A percentile compares a stretch with the other conserved stretches of the same genome.
Conservation (phyloP, 164 flowering plant species). For the Annona squamosa region DNA sequence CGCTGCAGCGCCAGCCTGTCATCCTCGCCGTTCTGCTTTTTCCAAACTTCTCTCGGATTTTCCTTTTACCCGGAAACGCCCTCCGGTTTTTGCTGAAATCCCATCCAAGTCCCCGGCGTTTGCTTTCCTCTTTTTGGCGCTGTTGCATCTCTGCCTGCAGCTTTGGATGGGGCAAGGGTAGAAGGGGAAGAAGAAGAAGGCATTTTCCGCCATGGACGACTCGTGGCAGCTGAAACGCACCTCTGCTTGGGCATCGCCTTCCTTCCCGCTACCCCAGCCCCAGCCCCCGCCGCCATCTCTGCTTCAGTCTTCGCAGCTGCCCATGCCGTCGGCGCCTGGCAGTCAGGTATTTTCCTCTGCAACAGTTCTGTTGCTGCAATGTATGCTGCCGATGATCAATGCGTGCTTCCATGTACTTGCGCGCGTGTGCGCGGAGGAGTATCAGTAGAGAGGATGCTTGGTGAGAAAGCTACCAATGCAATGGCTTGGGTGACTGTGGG, state of each 20-base stretch:
- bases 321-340: constrained; percentile 17
- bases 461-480: not conserved
- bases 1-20: not conserved
- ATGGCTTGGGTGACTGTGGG: not conserved
- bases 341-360: constrained; percentile 26
- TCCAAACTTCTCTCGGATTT: constrained; percentile 3
- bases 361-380: not conserved
- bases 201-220: constrained; percentile 21
- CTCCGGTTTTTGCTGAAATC: not conserved
- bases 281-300: constrained; percentile 13
- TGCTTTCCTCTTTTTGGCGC: not conserved
- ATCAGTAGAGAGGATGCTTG: not conserved
- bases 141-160: not conserved
- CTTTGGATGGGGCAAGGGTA: constrained; percentile 19
- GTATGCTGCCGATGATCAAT: not conserved
- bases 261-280: constrained; percentile 16
- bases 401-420: not conserved
- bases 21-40: not conserved
- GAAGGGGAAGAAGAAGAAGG: constrained; percentile 10
- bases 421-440: not conserved
- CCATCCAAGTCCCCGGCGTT: not conserved
- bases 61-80: not conserved
- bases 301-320: constrained; percentile 7
- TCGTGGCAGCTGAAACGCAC: constrained; percentile 32
- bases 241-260: constrained; percentile 16